phyloP scores from a whole-genome alignment of 345 rosid species.

The Garcia nutans region DNA sequence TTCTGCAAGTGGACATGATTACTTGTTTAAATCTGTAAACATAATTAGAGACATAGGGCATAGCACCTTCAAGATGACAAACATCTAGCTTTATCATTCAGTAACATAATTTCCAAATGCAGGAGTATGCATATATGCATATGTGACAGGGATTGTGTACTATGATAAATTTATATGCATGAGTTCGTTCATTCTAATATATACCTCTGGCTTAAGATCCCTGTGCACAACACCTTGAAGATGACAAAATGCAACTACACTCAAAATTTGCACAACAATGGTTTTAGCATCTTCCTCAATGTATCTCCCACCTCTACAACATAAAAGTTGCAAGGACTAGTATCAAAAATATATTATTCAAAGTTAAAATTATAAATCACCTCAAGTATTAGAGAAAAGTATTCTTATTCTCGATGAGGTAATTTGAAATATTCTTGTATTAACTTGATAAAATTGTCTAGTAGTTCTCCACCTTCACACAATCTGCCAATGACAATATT shows the following conservation, averaged over 20 bases:
- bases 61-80: neutral
- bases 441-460: constrained; percentile 88
- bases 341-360: neutral
- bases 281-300: constrained; percentile 76
- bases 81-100: neutral
- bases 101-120: neutral
- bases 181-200: neutral
- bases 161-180: neutral
- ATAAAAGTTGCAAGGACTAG: constrained; percentile 13
- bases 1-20: constrained; percentile 45
- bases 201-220: constrained; percentile 94
- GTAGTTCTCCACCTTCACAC: constrained; percentile 94
- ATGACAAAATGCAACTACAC: constrained; percentile 86
- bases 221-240: constrained; percentile 97
- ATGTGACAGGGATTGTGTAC: neutral
- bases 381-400: neutral
- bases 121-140: neutral
- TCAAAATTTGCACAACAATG: constrained; percentile 67
- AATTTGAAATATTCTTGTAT: neutral
- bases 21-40: constrained; percentile 3
- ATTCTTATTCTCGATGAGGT: neutral
- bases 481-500: constrained; percentile 43
- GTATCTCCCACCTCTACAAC: constrained; percentile 85
- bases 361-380: neutral
- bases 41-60: neutral